Evolutionary conservation across 129 eudicot genomes (phyloP), one percentile per base, ranked within the genome.

Genomic region (Flaveria ramosissima): DNA sequence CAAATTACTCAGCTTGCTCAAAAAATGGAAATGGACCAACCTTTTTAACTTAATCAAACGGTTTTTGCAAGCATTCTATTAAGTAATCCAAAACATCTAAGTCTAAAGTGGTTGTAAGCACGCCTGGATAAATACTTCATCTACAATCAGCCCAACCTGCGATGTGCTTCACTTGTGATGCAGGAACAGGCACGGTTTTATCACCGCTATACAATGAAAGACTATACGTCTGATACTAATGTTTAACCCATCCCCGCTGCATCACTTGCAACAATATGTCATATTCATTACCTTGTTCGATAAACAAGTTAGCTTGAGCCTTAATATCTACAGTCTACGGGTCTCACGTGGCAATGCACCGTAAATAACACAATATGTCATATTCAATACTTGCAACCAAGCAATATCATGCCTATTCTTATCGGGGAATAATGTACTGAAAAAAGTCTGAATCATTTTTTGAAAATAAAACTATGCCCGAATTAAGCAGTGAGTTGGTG

Each of bases 181-280:
- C n/a, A n/a, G n/a, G n/a, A n/a, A n/a, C n/a, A n/a, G n/a, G n/a
- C n/a, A n/a, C n/a, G n/a, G n/a, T n/a, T n/a, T n/a, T n/a, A n/a
- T n/a, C n/a, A n/a, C n/a, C n/a, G n/a, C 91, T 94, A 74, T 91
- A 94, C 73, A 91, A 91, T 6, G 96, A 84, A 64, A 95, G 92
- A 61, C 55, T 73, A 36, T 86, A 83, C 97, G 86, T n/a, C n/a
- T 76, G 5, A 94, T 94, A 48, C 87, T 89, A 17, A 95, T 86
- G 76, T 95, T 95, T 80, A 91, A 91, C 99, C 99, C 99, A 95
- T 95, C 66, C 97, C 99, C 4, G 91, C 96, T 4, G 99, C 99
- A 83, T 95, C 99, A 80, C 97, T 95, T 1, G 99, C 97, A 68
- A 95, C 96, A 95, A 88, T 46, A 95, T 86, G 50, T 95, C 99